phyloP scores from a whole-genome alignment of 2,329 filamentous ascomycete species.

The Trichophyton verrucosum region DNA sequence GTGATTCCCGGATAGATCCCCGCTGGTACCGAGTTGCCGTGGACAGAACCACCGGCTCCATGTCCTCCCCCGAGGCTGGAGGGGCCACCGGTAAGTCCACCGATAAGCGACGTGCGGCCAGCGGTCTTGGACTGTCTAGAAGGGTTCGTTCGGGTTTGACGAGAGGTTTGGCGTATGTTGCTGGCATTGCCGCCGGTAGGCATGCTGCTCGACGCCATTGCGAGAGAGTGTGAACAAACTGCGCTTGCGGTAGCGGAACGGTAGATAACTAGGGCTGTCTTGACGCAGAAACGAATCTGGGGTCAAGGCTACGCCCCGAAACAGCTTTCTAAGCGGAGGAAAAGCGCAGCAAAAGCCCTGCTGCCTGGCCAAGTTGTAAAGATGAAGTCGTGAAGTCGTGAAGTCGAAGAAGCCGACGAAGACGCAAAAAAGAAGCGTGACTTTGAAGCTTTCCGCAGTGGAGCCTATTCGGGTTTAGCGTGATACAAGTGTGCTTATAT shows the following conservation, averaged over 20 bases:
- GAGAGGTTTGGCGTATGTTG: slow-evolving; percentile 26
- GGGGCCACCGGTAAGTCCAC: not conserved
- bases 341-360: not conserved
- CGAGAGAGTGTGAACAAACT: not conserved
- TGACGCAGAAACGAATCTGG: not conserved
- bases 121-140: slow-evolving; percentile 37
- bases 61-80: not conserved
- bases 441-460: not conserved
- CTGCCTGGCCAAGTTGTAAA: not conserved
- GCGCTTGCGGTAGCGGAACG: not conserved
- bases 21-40: slow-evolving; percentile 26
- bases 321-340: not conserved
- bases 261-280: not conserved
- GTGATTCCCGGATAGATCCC: slow-evolving; percentile 54
- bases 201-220: slow-evolving; percentile 12
- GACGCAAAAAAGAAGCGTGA: not conserved
- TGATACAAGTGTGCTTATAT: not conserved
- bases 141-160: slow-evolving; percentile 39
- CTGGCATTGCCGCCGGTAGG: slow-evolving; percentile 18
- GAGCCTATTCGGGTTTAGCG: not conserved
- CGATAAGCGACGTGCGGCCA: slow-evolving; percentile 29
- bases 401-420: not conserved
- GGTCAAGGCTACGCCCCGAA: not conserved
- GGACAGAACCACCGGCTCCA: not conserved
- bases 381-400: not conserved